Evolutionary conservation across 306 rosid species (phyloP).

Genomic region (Quercus ilex): DNA sequence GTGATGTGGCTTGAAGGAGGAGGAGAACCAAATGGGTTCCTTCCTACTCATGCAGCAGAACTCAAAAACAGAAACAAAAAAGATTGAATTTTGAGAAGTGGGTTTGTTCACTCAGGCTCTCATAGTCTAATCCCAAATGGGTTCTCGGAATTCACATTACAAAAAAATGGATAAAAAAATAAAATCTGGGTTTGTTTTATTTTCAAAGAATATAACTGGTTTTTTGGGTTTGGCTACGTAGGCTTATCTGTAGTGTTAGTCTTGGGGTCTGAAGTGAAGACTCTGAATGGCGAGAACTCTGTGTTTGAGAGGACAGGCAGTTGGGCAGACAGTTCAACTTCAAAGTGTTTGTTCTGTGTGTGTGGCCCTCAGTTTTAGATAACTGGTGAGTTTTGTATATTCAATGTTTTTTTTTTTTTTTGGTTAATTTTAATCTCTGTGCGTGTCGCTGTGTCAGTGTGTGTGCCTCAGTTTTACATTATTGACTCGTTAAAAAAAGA

Average conservation of each 20-base stretch:
- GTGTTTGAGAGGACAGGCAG: not conserved
- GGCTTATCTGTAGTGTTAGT: constrained; percentile 22
- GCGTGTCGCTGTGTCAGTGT: too few species aligned
- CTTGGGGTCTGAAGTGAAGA: not conserved
- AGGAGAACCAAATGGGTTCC: constrained; percentile 30
- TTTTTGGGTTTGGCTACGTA: constrained; percentile 5
- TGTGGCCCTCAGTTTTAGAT: constrained; percentile 5
- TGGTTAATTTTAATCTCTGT: not conserved
- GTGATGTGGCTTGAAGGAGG: constrained; percentile 54
- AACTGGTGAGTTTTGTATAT: not conserved
- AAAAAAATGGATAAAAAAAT: not conserved
- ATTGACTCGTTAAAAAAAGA: too few species aligned
- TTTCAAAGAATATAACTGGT: not conserved
- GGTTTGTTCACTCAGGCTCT: not conserved
- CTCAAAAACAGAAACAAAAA: constrained; percentile 25
- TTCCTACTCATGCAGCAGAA: constrained; percentile 75
- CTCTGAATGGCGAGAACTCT: not conserved
- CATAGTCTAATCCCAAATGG: constrained; percentile 9
- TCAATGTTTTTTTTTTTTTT: too few species aligned
- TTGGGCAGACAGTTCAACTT: constrained; percentile 24
- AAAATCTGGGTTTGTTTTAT: not conserved
- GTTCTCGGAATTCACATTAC: not conserved
- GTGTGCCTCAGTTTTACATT: too few species aligned
- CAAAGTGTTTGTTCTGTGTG: constrained; percentile 3
- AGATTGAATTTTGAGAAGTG: constrained; percentile 3